Evolutionary conservation across 495 filamentous ascomycete genomes (phyloP).

Genomic region (Pseudevernia furfuracea): DNA sequence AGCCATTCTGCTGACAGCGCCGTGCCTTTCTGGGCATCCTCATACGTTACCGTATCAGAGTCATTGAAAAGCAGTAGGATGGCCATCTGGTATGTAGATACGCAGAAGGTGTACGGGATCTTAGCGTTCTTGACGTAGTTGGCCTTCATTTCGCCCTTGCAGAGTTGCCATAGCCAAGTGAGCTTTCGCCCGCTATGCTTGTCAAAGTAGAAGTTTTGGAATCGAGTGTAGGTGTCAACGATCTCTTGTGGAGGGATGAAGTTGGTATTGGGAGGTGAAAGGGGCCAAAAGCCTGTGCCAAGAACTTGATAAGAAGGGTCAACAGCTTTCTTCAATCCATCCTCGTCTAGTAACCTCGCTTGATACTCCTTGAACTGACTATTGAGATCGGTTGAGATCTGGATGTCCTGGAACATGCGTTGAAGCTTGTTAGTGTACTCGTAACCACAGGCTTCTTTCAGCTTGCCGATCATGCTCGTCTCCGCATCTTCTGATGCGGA

Average conservation of each 20-base stretch:
- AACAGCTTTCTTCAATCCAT: slow-evolving; percentile 51
- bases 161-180: slow-evolving; percentile 96
- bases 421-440: slow-evolving; percentile 99
- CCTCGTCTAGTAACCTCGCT: slow-evolving; percentile 52
- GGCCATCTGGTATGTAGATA: slow-evolving; percentile 96
- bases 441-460: slow-evolving; percentile 97
- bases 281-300: slow-evolving; percentile 96
- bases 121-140: slow-evolving; percentile 85
- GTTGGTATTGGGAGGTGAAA: slow-evolving; percentile 71
- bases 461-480: slow-evolving; percentile 98
- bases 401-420: slow-evolving; percentile 99
- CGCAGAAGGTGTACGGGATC: slow-evolving; percentile 92
- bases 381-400: slow-evolving; percentile 96
- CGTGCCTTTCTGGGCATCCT: slow-evolving; percentile 76
- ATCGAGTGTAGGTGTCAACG: slow-evolving; percentile 76
- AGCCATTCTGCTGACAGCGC: slow-evolving; percentile 69
- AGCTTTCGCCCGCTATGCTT: slow-evolving; percentile 96
- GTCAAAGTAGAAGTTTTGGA: slow-evolving; percentile 83
- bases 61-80: slow-evolving; percentile 96
- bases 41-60: slow-evolving; percentile 71
- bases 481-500: slow-evolving; percentile 96
- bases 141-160: slow-evolving; percentile 88
- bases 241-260: slow-evolving; percentile 84
- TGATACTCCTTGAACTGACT: slow-evolving; percentile 68
- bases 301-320: slow-evolving; percentile 82